These are phyloP conservation scores for Miamiensis avidus DNA, from an alignment of 169 alveolate genomes.

Conservation along the genomic window DNA sequence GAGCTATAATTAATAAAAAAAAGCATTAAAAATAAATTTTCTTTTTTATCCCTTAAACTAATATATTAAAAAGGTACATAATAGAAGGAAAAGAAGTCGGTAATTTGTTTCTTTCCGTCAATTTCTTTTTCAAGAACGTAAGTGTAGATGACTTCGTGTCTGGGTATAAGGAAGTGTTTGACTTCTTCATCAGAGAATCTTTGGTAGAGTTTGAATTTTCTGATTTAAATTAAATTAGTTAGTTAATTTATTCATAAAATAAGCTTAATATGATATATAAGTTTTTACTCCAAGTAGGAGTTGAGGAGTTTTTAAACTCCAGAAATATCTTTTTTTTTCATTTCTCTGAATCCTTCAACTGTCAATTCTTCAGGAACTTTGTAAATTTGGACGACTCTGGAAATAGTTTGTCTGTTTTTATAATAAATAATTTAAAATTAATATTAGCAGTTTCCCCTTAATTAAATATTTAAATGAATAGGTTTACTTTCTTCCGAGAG, in stretches of 20 bases:
- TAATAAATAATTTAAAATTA: no score
- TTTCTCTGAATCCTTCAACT: constrained; percentile 82
- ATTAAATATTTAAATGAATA: no score
- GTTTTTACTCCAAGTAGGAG: constrained; percentile 56
- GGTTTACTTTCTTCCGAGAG: constrained; percentile 15
- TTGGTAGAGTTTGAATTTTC: constrained; percentile 81
- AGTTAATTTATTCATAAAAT: background rate
- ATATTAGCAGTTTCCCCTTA: no score
- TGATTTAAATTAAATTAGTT: background rate
- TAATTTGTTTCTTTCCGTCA: constrained; percentile 69
- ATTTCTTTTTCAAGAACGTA: constrained; percentile 85
- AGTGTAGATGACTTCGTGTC: constrained; percentile 89
- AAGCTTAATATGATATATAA: background rate
- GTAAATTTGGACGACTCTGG: constrained; percentile 88
- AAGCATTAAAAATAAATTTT: no score
- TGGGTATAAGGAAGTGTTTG: constrained; percentile 90
- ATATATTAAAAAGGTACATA: background rate
- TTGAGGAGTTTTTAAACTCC: constrained; percentile 78
- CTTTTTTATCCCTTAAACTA: no score
- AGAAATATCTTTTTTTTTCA: constrained; percentile 89
- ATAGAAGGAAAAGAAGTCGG: constrained; percentile 94
- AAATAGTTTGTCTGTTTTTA: constrained; percentile 76
- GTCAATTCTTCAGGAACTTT: constrained; percentile 77
- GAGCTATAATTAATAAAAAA: constrained; percentile 34
- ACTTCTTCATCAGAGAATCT: constrained; percentile 90